A percentile compares a stretch with the other conserved stretches of the same genome.
These are phyloP conservation scores for Dictyostelium citrinum DNA, from an alignment of 78 protist species.

Conservation along the genomic window DNA sequence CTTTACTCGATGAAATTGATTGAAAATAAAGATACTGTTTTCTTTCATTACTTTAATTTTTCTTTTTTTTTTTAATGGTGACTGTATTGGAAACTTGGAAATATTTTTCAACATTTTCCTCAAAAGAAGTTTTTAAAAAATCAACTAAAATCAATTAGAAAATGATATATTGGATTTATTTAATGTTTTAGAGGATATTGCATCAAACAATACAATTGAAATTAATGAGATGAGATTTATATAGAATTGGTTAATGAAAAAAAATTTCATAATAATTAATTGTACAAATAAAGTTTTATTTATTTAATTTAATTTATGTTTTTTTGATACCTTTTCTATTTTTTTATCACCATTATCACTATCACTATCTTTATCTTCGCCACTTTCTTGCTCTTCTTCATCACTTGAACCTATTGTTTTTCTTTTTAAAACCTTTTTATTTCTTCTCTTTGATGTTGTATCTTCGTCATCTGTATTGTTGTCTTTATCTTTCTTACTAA, in stretches of 20 bases:
- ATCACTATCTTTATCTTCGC: background rate
- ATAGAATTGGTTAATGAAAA: no score
- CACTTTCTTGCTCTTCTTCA: background rate
- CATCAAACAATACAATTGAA: background rate
- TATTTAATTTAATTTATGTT: background rate
- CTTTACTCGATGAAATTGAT: background rate
- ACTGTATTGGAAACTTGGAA: no score
- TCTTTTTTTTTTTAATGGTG: background rate
- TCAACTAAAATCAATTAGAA: background rate
- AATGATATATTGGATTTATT: background rate
- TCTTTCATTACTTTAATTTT: background rate
- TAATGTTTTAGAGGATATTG: background rate
- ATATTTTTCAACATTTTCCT: background rate
- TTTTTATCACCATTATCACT: background rate
- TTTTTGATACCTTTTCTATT: background rate
- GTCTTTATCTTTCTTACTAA: background rate
- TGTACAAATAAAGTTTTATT: background rate
- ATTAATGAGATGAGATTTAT: no score
- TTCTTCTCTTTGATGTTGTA: background rate
- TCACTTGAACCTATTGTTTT: background rate
- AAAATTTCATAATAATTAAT: no score
- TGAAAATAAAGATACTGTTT: background rate
- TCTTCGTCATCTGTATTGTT: background rate
- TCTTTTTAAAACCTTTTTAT: background rate
- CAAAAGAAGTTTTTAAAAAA: background rate